Evolutionary conservation across 495 filamentous ascomycete species (phyloP), one percentile per base, ranked within the genome.

Genomic region (Evansstolkia leycettana): DNA sequence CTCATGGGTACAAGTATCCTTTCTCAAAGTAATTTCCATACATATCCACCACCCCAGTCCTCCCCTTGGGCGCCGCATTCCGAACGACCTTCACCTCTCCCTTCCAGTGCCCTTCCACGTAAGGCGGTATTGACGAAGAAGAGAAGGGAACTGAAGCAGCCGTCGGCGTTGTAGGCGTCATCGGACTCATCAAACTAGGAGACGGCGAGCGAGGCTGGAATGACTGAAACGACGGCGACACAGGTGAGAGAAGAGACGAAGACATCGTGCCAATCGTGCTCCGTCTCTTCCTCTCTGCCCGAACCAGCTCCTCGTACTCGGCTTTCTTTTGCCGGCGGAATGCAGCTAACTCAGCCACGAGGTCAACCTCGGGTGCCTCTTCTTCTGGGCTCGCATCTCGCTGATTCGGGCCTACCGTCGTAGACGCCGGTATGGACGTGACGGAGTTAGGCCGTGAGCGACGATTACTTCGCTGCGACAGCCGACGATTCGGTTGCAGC

Each of bases 11-110:
- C 8, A 71, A 39, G 38, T 68, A 67, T 2, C 64, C 66, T 46
- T 67, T 69, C 48, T 69, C 67, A 36, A 68, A 72, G 41, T 63
- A 61, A 50, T 72, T 72, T 5, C 68, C 68, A 51, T 69, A 72
- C 50, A 66, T 65, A 48, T 72, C 67, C 17, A 68, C 58, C 38
- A 55, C 49, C 12, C 63, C 65, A 33, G 48, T 66, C 14, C 58
- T 55, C 3, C 52, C 57, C 38, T 64, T 63, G 1, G 60, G 57
- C 20, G 54, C 50, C 9, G 64, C 47, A 41, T 67, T 65, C 16
- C 64, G 45, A 12, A 71, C 53, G 34, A 73, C 45, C 42, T 70
- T 69, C 6, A 73, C 57, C 30, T 73, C 67, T n/a, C 69, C 69
- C 12, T 64, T 66, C 69, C 69, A 73, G 40, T 70, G 54, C 0